phyloP scores from a whole-genome alignment of 2,329 filamentous ascomycete genomes.

The Rhexocercosporidium sp. region DNA sequence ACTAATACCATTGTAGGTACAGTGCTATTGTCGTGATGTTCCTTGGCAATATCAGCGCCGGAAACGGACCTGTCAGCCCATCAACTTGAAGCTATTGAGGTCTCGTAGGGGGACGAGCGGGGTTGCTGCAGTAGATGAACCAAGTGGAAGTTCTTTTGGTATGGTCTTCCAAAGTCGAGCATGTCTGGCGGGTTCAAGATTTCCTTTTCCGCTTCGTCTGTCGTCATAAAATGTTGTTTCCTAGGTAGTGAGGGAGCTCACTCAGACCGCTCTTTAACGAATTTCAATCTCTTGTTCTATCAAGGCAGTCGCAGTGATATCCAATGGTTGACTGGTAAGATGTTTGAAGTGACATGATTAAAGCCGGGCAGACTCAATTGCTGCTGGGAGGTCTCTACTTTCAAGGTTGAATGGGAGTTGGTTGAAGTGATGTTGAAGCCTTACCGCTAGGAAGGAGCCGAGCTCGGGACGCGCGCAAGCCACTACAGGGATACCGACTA shows the following conservation, averaged over 20 bases:
- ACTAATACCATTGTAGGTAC: slow-evolving; percentile 11
- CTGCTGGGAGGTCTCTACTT: not conserved
- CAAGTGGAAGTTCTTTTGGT: not conserved
- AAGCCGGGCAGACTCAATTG: not conserved
- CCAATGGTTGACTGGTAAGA: not conserved
- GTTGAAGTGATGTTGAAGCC: not conserved
- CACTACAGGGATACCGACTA: not conserved
- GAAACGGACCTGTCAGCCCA: not conserved
- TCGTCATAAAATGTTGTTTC: not conserved
- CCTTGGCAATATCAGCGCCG: slow-evolving; percentile 14
- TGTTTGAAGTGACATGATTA: not conserved
- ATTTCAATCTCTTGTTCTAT: not conserved
- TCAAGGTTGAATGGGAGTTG: not conserved
- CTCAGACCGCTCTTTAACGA: slow-evolving; percentile 13
- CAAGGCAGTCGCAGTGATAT: not conserved
- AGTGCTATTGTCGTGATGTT: slow-evolving; percentile 18
- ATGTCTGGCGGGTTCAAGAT: not conserved
- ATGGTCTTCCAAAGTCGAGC: not conserved
- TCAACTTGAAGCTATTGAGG: not conserved
- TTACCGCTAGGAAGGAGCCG: not conserved
- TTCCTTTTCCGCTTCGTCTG: not conserved
- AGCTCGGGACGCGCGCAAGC: not conserved
- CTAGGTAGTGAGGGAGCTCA: not conserved
- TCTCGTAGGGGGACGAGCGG: not conserved
- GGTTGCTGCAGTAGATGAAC: not conserved